Evolutionary conservation across 805 yeast genomes (phyloP).

Genomic region (Kodamaea laetipori): DNA sequence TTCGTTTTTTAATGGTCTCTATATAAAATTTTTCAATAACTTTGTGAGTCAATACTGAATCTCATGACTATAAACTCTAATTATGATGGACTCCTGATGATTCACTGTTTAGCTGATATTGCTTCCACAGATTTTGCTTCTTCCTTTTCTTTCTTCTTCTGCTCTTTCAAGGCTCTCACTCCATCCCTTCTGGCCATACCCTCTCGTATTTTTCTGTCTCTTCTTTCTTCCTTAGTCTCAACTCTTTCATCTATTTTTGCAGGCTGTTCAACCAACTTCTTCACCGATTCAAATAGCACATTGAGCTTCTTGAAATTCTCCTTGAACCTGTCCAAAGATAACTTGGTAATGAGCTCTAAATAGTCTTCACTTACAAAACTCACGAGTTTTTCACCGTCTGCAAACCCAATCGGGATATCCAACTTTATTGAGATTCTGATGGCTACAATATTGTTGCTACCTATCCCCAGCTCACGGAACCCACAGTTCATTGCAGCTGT

Average conservation of each 20-base stretch:
- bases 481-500: slow-evolving; percentile 81
- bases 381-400: slow-evolving; percentile 32
- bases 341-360: slow-evolving; percentile 49
- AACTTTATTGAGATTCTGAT: slow-evolving; percentile 71
- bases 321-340: slow-evolving; percentile 62
- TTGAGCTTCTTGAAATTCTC: slow-evolving; percentile 65
- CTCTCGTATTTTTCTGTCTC: slow-evolving; percentile 53
- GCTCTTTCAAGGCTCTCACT: slow-evolving; percentile 21
- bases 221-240: slow-evolving; percentile 62
- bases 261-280: slow-evolving; percentile 22
- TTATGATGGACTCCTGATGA: no score
- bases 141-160: slow-evolving; percentile 34
- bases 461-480: slow-evolving; percentile 85
- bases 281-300: slow-evolving; percentile 47
- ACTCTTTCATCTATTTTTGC: slow-evolving; percentile 8
- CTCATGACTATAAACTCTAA: no score
- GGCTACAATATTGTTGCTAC: slow-evolving; percentile 75
- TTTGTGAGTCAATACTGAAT: slow-evolving; percentile 2
- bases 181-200: slow-evolving; percentile 44
- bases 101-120: background rate
- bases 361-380: slow-evolving; percentile 56
- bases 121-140: background rate
- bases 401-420: slow-evolving; percentile 75
- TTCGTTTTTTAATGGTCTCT: slow-evolving; percentile 3
- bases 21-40: background rate